phyloP scores from a whole-genome alignment of 1,139 yeast species.

The Candida glucosophila region DNA sequence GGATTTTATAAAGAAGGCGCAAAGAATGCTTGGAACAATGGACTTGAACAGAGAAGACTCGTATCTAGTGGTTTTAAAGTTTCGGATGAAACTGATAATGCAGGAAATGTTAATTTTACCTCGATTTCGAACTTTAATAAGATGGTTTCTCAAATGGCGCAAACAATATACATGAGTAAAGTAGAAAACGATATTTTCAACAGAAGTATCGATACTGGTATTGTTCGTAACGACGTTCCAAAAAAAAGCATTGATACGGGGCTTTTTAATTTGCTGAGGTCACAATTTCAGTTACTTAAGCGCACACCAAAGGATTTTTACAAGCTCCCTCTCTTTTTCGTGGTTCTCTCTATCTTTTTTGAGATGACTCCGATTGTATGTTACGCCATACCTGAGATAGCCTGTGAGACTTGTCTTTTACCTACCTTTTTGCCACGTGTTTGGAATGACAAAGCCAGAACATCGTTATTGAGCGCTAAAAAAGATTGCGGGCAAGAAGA shows the following conservation, averaged over 20 bases:
- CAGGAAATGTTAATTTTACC: constrained; percentile 18
- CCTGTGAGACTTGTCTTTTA: constrained; percentile 63
- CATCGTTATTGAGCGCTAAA: constrained; percentile 5
- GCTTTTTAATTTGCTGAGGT: constrained; percentile 38
- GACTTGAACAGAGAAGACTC: constrained; percentile 16
- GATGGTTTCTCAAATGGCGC: constrained; percentile 28
- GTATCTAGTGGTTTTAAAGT: constrained; percentile 14
- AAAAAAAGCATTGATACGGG: constrained; percentile 5
- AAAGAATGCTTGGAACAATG: constrained; percentile 39
- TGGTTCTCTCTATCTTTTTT: constrained; percentile 48
- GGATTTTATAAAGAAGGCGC: constrained; percentile 47
- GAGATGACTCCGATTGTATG: constrained; percentile 60
- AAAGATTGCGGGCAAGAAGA: constrained; percentile 3
- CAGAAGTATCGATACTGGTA: constrained; percentile 11
- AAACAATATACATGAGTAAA: constrained; percentile 21
- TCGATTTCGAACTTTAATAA: constrained; percentile 17
- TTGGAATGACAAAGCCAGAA: constrained; percentile 15
- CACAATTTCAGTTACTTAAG: constrained; percentile 45
- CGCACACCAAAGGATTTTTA: constrained; percentile 49
- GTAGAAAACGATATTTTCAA: constrained; percentile 16
- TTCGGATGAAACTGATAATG: constrained; percentile 15
- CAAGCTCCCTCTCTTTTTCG: constrained; percentile 57
- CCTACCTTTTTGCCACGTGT: constrained; percentile 40
- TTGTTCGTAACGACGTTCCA: constrained; percentile 10
- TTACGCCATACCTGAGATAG: constrained; percentile 48